Evolutionary conservation across 2,329 filamentous ascomycete species (phyloP).

Genomic region (Beauveria medogensis): DNA sequence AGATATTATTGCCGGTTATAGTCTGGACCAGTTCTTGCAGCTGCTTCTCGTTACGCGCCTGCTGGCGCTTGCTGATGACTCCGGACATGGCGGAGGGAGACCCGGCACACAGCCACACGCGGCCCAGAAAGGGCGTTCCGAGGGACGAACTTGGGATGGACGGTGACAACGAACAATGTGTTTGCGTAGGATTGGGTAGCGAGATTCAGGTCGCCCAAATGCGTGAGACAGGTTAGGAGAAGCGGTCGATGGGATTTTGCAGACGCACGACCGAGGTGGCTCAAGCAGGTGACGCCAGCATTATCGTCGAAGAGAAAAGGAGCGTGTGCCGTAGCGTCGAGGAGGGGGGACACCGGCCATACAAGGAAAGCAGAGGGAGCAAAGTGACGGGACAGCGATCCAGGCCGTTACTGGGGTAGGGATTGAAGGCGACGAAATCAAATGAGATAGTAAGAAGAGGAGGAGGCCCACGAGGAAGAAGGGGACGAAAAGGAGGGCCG

Average conservation of each 20-base stretch:
- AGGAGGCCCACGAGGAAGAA: not conserved
- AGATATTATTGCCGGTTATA: slow-evolving; percentile 80
- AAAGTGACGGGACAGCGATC: not conserved
- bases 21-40: slow-evolving; percentile 82
- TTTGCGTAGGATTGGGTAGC: not conserved
- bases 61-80: slow-evolving; percentile 86
- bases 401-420: not conserved
- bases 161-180: not conserved
- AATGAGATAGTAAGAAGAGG: not conserved
- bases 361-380: not conserved
- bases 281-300: not conserved
- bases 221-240: not conserved
- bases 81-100: slow-evolving; percentile 49
- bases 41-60: slow-evolving; percentile 89
- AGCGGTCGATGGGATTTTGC: not conserved
- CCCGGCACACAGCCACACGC: not conserved
- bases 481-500: not conserved
- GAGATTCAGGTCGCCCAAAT: not conserved
- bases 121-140: not conserved
- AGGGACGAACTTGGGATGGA: not conserved
- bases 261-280: not conserved
- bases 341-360: not conserved
- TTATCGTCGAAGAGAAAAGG: slow-evolving; percentile 5
- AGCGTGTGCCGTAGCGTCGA: not conserved
- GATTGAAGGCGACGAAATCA: not conserved